Base-by-base conservation (phyloP, 2,329 filamentous ascomycete genomes). In the Arthrocladium fulminans region DNA sequence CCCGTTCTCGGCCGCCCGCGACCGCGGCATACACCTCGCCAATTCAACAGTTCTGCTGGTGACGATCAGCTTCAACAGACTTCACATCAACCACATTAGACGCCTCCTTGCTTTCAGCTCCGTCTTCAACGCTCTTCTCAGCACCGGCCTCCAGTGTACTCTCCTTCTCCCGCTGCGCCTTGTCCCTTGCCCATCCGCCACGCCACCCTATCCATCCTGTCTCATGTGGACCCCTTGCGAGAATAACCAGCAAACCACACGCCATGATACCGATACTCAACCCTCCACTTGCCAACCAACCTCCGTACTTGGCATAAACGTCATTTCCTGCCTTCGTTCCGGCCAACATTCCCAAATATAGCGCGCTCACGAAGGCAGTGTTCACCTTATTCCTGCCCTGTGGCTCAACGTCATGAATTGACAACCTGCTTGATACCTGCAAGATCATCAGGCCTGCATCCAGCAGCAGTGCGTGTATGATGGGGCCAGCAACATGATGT, bases 301-400 rank as follows among this genome's bases (percentile, higher is more conserved):
- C 78, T 0, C 69, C 71, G 5, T 63, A 51, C 5, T 62, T 52
- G 2, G 74, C 74, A 60, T 77, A 82, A 10, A 81, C 62, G 38
- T 71, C 66, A 52, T 75, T 79, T 0, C 77, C 77, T 3, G 77
- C 76, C 1, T 76, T 72, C 0, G 80, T 83, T 0, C 86, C 86
- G 1, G 81, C 81, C 40, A 92, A 59, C 67, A 92, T 86, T 0
- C 86, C 86, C 23, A 76, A 79, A 59, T 90, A 90, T 0, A 78
- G 80, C 6, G 75, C 73, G 0, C 88, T 74, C 86, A 90, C 90
- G 59, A 88, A 92, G 1, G 81, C 84, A 0, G 86, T 88, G 60
- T 92, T 92, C 19, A 90, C 76, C 2, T 86, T 67, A 64, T 88
- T 92, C 3, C 84, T 68, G 0, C 81, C 81, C 51, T 79, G 81